A percentile compares a stretch with the other conserved stretches of the same genome.
Conservation (phyloP, 495 filamentous ascomycete species). For the Elasticomyces elasticus region DNA sequence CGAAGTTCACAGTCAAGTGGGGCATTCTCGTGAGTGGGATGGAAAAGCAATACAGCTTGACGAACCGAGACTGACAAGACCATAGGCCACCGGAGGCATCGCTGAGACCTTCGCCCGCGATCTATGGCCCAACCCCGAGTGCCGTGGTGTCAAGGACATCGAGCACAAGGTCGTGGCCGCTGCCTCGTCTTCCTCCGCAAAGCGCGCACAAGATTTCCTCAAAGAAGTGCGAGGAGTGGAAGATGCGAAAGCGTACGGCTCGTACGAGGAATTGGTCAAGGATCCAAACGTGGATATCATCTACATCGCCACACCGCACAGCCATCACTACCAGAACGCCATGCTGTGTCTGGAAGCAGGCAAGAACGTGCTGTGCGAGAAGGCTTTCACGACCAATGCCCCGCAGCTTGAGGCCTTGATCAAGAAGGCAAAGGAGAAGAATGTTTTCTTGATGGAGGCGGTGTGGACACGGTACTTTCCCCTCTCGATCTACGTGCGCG, state of each 20-base stretch:
- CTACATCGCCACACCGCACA: conserved; percentile 91
- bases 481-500: conserved; percentile 60
- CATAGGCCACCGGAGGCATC: conserved; percentile 62
- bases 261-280: conserved; percentile 66
- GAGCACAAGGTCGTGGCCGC: conserved; percentile 70
- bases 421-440: conserved; percentile 61
- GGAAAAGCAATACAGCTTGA: neutral
- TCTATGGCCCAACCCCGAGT: conserved; percentile 65
- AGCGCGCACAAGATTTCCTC: conserved; percentile 64
- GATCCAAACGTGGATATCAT: conserved; percentile 76
- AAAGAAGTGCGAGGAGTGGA: conserved; percentile 51
- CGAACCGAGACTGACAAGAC: neutral
- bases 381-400: conserved; percentile 85
- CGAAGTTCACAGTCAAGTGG: conserved; percentile 23
- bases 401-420: conserved; percentile 65
- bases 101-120: conserved; percentile 73
- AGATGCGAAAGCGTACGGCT: conserved; percentile 64
- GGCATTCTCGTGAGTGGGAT: conserved; percentile 22
- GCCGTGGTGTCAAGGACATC: conserved; percentile 62
- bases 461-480: conserved; percentile 92
- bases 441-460: conserved; percentile 92
- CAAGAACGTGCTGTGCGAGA: conserved; percentile 88
- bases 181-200: conserved; percentile 64
- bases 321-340: conserved; percentile 87
- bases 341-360: conserved; percentile 72